Base-by-base conservation (phyloP, 352 stramenopile species). In the Pythium periplocum region DNA sequence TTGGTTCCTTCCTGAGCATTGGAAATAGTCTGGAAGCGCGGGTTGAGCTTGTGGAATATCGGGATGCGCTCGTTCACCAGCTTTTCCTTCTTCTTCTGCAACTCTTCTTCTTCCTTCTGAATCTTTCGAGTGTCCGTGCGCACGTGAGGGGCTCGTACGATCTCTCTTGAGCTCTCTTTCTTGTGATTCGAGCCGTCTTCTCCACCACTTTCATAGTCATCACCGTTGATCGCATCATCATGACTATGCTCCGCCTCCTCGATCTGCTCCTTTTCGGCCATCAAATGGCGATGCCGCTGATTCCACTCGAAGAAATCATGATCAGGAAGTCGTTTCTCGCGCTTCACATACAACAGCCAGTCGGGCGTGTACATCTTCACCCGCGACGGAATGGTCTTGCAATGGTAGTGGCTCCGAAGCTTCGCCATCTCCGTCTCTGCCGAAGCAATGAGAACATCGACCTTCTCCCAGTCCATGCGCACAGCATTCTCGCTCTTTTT, bases 31-130 rank as follows among this genome's bases (percentile, higher is more conserved):
- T 66, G 51, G 49, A 93, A 90, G 3, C 61, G 66, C 26, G 78
- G 80, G 33, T 93, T 93, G 51, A 86, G 84, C 55, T 75, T 67
- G 59, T 86, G 86, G 45, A 93, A 93, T 45, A 88, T 77, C 6
- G 66, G 57, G 12, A 59, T 79, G 4, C 78, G 75, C 34, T 87
- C 73, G 38, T 73, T 68, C 39, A 89, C 76, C 17, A 87, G 54
- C 45, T 74, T 70, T 4, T 61, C 48, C 36, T 87, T 89, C 47
- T 80, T 72, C 6, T 62, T 51, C 36, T 75, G 61, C 33, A 90
- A 34, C 30, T 73, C 62, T 26, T 59, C 55, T 68, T 86, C 68
- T 37, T 86, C 61, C n/a, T 66, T 53, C 1, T 55, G 50, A 34
- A 83, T 39, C 11, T 67, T 69, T 35, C 78, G 61, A 17, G 45